Conservation (phyloP, 2,329 filamentous ascomycete genomes). For the Penicillium sp. region DNA sequence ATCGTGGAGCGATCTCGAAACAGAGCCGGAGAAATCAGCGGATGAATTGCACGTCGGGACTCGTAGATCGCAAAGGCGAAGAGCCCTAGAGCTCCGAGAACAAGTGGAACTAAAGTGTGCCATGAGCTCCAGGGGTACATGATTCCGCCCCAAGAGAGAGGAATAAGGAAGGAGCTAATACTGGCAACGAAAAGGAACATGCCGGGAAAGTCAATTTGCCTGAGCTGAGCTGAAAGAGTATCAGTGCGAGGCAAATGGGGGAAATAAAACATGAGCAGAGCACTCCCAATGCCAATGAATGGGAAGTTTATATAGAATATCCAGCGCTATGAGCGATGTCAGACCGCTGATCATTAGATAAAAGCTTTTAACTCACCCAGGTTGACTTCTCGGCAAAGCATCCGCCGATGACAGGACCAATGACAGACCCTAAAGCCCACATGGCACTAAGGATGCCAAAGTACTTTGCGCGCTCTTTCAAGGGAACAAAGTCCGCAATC, state of each 20-base stretch:
- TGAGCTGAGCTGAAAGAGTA: neutral
- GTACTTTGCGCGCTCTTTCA: conserved; percentile 32
- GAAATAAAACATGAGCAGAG: neutral
- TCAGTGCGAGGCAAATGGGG: neutral
- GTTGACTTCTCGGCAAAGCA: conserved; percentile 19
- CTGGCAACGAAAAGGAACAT: neutral
- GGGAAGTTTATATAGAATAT: conserved; percentile 33
- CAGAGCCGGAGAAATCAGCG: no score
- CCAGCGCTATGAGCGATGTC: conserved; percentile 16
- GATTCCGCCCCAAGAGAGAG: conserved; percentile 24
- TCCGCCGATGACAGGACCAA: conserved; percentile 47
- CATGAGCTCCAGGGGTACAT: conserved; percentile 23
- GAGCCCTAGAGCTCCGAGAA: conserved; percentile 6
- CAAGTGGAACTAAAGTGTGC: conserved; percentile 18
- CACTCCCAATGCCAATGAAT: neutral
- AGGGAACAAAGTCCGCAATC: conserved; percentile 47
- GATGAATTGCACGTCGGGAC: no score
- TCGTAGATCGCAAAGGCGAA: conserved; percentile 19
- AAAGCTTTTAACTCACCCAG: conserved; percentile 13
- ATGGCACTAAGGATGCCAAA: conserved; percentile 22
- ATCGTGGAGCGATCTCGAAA: no score
- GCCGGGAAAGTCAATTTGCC: neutral
- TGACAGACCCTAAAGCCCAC: conserved; percentile 41
- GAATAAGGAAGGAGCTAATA: conserved; percentile 19
- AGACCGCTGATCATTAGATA: neutral